A percentile compares a stretch with the other conserved stretches of the same genome.
These are phyloP conservation scores for Wickerhamiella cacticola DNA, from an alignment of 805 yeast genomes.

Conservation along the genomic window DNA sequence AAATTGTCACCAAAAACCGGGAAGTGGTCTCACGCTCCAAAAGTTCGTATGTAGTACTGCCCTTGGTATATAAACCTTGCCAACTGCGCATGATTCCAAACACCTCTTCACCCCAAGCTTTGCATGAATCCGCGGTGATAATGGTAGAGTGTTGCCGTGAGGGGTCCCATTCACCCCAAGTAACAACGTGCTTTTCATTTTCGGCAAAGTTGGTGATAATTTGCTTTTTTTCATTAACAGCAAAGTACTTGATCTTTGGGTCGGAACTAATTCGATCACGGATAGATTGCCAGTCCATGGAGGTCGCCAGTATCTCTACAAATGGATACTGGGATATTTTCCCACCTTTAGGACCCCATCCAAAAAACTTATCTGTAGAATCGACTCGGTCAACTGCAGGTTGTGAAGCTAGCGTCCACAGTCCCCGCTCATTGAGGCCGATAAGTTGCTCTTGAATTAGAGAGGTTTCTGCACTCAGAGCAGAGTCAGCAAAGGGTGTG, in stretches of 20 bases:
- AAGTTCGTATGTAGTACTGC: conserved; percentile 43
- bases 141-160: conserved; percentile 84
- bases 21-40: conserved; percentile 48
- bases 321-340: conserved; percentile 84
- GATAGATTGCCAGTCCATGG: conserved; percentile 53
- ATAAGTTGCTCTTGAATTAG: conserved; percentile 84
- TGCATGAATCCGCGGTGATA: conserved; percentile 81
- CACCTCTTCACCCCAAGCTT: conserved; percentile 95
- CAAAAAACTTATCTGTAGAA: conserved; percentile 77
- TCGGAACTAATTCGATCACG: conserved; percentile 30
- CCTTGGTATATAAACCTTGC: conserved; percentile 63
- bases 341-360: conserved; percentile 96
- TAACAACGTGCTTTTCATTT: conserved; percentile 52
- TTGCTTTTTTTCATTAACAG: conserved; percentile 41
- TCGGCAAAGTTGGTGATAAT: conserved; percentile 46
- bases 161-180: conserved; percentile 96
- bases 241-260: conserved; percentile 44
- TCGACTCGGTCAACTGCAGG: conserved; percentile 78
- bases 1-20: conserved; percentile 68
- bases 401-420: conserved; percentile 87
- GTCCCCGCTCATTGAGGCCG: conserved; percentile 58
- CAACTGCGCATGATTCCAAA: conserved; percentile 85
- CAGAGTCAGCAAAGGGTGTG: conserved; percentile 86
- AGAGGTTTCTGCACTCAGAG: conserved; percentile 79
- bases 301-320: conserved; percentile 77